Conservation (phyloP, 345 rosid species). For the Microthlaspi erraticum region DNA sequence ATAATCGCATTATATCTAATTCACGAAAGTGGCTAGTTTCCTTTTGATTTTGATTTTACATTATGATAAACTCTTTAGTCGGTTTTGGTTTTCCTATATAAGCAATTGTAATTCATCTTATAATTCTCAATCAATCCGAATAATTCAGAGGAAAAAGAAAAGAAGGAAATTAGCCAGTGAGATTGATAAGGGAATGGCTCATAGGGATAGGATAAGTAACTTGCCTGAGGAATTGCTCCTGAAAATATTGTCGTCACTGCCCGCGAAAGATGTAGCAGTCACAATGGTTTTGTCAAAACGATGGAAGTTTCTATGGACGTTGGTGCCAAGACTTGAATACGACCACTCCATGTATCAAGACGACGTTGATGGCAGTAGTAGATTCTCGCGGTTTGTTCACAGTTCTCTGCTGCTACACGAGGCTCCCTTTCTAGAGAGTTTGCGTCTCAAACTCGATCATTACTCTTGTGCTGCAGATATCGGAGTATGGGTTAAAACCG, state of each 20-base stretch:
- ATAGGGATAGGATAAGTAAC: neutral
- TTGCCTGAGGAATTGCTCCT: neutral
- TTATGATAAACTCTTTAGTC: too few relatives aligned
- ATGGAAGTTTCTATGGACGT: neutral
- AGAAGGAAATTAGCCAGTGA: too few relatives aligned
- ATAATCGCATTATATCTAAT: too few relatives aligned
- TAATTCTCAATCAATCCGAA: too few relatives aligned
- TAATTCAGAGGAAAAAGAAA: too few relatives aligned
- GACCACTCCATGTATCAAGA: neutral
- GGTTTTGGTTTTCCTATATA: too few relatives aligned
- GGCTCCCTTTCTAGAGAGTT: slow-evolving; percentile 4
- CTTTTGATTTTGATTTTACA: too few relatives aligned
- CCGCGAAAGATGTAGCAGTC: neutral
- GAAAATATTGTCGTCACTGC: neutral
- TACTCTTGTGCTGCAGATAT: neutral
- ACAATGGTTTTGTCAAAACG: slow-evolving; percentile 8
- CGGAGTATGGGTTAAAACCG: neutral
- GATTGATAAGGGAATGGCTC: too few relatives aligned
- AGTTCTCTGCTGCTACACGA: neutral
- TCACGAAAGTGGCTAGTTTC: too few relatives aligned
- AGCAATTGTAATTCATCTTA: too few relatives aligned
- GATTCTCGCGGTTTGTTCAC: slow-evolving; percentile 12
- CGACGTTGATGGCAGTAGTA: neutral
- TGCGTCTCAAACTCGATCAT: neutral
- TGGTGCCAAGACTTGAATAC: neutral